These are phyloP conservation scores for Rhodotorula sp. DNA, from an alignment of 1,284 basidiomycete genomes.

Conservation along the genomic window DNA sequence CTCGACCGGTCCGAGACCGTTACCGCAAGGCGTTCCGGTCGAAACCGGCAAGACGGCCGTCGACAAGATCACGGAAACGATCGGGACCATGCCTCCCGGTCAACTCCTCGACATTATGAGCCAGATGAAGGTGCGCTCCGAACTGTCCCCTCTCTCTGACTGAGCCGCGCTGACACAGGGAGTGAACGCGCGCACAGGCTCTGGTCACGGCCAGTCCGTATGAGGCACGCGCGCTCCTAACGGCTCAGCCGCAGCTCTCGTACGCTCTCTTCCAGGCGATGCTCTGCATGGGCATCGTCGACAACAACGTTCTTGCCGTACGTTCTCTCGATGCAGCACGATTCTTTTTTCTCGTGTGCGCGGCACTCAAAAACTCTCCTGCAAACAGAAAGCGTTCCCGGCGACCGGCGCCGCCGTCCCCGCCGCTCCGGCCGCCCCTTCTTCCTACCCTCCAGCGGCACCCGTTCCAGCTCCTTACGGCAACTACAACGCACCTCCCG, in stretches of 20 bases:
- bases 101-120: slow-evolving; percentile 93
- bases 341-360: too few relatives aligned
- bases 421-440: neutral
- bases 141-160: too few relatives aligned
- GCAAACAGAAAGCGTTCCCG: slow-evolving; percentile 61
- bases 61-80: slow-evolving; percentile 81
- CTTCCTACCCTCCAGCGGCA: slow-evolving; percentile 6
- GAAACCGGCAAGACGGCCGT: slow-evolving; percentile 71
- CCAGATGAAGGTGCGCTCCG: slow-evolving; percentile 82
- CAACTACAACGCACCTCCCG: slow-evolving; percentile 19
- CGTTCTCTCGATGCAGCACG: slow-evolving; percentile 36
- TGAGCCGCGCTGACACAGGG: neutral
- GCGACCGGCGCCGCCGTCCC: slow-evolving; percentile 11
- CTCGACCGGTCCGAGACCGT: slow-evolving; percentile 31
- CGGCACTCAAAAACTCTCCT: neutral
- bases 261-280: slow-evolving; percentile 97
- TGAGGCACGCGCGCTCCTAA: slow-evolving; percentile 75
- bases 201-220: slow-evolving; percentile 89
- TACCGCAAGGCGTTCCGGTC: slow-evolving; percentile 77
- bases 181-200: slow-evolving; percentile 56
- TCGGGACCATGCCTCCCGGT: slow-evolving; percentile 76
- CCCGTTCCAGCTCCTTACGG: slow-evolving; percentile 15
- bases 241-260: slow-evolving; percentile 83
- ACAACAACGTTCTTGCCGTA: slow-evolving; percentile 74
- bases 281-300: slow-evolving; percentile 90